These are phyloP conservation scores for Saccharomyces eubayanus DNA, from an alignment of 805 yeast genomes.

Conservation along the genomic window DNA sequence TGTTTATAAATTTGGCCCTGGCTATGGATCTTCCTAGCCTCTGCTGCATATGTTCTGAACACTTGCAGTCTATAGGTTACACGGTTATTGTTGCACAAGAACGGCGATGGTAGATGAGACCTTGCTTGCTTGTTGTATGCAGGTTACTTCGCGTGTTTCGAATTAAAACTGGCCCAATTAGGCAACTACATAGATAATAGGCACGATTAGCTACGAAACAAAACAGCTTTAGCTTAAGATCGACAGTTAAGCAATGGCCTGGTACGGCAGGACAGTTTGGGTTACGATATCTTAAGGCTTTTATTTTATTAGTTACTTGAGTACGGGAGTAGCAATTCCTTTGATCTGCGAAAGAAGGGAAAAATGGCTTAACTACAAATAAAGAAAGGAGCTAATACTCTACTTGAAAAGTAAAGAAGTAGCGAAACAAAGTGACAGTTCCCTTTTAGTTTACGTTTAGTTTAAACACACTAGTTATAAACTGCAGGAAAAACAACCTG, in stretches of 20 bases:
- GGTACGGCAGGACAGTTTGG: not conserved
- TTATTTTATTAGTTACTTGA: not conserved
- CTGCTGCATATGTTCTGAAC: not conserved
- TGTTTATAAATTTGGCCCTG: constrained; percentile 9
- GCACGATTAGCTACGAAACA: not conserved
- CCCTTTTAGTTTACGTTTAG: not conserved
- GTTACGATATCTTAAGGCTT: not conserved
- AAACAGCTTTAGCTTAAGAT: not conserved
- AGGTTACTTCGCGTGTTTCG: not conserved
- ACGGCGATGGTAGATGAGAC: not conserved
- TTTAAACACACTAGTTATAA: not conserved
- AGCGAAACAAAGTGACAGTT: not conserved
- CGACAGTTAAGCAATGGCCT: not conserved
- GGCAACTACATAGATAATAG: not conserved
- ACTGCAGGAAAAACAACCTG: not conserved
- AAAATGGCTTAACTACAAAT: not conserved
- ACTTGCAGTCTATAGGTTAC: not conserved
- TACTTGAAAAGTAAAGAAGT: not conserved
- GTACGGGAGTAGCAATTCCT: not conserved
- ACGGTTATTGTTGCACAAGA: not conserved
- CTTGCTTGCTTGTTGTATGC: not conserved
- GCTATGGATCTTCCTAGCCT: not conserved
- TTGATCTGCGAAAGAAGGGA: not conserved
- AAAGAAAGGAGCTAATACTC: not conserved
- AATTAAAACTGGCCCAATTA: not conserved